Base-by-base conservation (phyloP, 1,284 basidiomycete species). In the Ceratorhiza oryzae-sativae region DNA sequence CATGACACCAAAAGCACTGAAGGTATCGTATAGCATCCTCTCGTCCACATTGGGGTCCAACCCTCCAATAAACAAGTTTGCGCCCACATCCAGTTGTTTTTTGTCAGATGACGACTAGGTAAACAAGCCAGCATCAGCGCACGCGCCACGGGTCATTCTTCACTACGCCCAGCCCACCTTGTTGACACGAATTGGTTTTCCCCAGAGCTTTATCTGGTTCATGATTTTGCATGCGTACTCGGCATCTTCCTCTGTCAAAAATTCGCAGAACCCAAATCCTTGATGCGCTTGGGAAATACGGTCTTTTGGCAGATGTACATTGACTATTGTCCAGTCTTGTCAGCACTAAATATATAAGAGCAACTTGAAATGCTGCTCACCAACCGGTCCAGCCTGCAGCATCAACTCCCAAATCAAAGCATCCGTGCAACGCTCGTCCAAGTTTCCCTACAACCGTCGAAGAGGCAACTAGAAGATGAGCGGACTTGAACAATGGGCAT, bases 161-260 rank as follows among this genome's bases (percentile, higher is more conserved):
- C 25, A 34, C 30, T 6, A 34, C 30, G 32, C 27, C 9, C 41
- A 18, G 82, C 88, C 79, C 75, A 93, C 94, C 90, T 97, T 98
- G 86, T 98, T 98, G 76, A 99, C 96, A 76, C 97, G 87, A 74
- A 99, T 97, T 39, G 97, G 97, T 80, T 98, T 98, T 49, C 97
- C 97, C 86, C 93, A 99, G 62, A 99, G 83, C 82, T 99, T 99
- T 80, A 99, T 98, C 84, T 98, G 97, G 81, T 99, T 98, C 95
- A 99, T 97, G 78, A 98, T 98, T 85, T 97, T 97, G 86, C 95
- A 97, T 74, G 95, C 97, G 80, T 99, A 99, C 83, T 99, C 96
- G 76, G 97, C 95, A 82, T 98, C 97, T 79, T 95, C 93, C 82
- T 98, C 96, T 46, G 95, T 95, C 80, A 96, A 84, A 81, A 98